A percentile compares a stretch with the other conserved stretches of the same genome.
These are phyloP conservation scores for Chlorella sp. DNA, from an alignment of 139 green algal species.

Conservation along the genomic window DNA sequence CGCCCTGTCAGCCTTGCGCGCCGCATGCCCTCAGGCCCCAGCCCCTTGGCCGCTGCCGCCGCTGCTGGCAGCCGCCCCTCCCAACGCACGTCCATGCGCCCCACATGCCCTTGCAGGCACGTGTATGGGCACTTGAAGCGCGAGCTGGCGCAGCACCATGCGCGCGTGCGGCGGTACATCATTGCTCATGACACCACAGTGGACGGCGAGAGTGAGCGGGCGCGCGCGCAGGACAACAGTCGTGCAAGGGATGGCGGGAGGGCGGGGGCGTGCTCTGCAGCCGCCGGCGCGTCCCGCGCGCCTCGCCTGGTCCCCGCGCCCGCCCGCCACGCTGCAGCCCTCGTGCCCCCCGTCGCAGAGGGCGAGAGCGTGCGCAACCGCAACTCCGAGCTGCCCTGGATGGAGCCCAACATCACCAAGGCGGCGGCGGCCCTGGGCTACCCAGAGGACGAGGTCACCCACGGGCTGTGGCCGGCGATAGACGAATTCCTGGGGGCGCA, in stretches of 20 bases:
- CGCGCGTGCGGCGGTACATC: not conserved
- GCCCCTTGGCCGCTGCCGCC: not conserved
- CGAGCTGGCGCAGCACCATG: not conserved
- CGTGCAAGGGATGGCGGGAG: not conserved
- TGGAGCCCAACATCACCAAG: not conserved
- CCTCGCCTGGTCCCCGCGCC: no score
- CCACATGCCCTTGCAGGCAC: not conserved
- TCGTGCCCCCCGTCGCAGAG: no score
- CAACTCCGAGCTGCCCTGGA: not conserved
- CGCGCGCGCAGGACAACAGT: not conserved
- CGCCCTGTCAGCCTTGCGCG: not conserved
- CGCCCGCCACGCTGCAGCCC: no score
- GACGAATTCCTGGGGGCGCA: not conserved
- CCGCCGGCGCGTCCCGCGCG: no score
- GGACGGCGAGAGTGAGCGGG: not conserved
- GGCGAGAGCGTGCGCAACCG: not conserved
- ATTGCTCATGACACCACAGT: not conserved
- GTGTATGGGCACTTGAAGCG: constrained; percentile 6
- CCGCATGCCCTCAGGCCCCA: not conserved
- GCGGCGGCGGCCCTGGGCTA: not conserved
- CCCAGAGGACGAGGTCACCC: not conserved
- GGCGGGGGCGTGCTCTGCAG: not conserved
- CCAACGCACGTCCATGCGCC: no score
- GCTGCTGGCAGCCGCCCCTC: no score
- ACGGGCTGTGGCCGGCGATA: not conserved